Evolutionary conservation across 2,329 filamentous ascomycete species (phyloP), one percentile per base, ranked within the genome.

Genomic region (Leptodontidium sp.): DNA sequence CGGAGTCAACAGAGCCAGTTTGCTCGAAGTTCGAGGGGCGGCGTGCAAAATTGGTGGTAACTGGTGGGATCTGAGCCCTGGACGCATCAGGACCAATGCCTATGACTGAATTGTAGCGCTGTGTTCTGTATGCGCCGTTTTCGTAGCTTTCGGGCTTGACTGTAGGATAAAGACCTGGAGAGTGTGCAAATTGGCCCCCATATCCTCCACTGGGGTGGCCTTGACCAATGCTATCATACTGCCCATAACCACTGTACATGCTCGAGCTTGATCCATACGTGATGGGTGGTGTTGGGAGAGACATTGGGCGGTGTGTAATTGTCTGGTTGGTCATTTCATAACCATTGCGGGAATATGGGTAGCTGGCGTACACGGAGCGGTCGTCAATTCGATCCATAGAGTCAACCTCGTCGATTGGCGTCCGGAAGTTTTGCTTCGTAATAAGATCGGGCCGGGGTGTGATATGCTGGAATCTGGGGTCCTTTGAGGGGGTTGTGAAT

Each of bases 351-450:
- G 66, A 55, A 63, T 75, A 73, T 15, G 74, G 64, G 63, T 75
- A 77, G 29, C 68, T 61, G 21, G 68, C 69, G 59, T 76, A 77
- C 5, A 72, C 67, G n/a, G 72, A 69, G 45, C 73, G 73, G 53
- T 77, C 77, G 43, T 77, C 72, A 43, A 75, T 70, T 29, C 74
- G 71, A 53, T 76, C 75, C 72, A 78, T 69, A 2, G 71, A 71
- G 24, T 89, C 87, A 2, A 85, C 77, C 59, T 91, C 89, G 64
- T 91, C 88, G 40, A 91, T 84, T 0, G 88, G 88, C 0, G 87
- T 83, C 9, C 90, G 86, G 79, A 92, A 93, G 78, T 88, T 91
- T 74, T 90, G 88, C 62, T 86, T 85, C 17, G 84, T 84, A 52
- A 89, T 82, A 35, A 93, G 81, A 64, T 90, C 87, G 0, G 77